phyloP scores from a whole-genome alignment of 129 eudicot species.

The carrot (Daucus carota) region DH1_v3.0 NC_030387.2:728001-728500 shows the following conservation, averaged over 20 bases:
- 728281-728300: neutral
- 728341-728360: neutral
- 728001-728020: neutral
- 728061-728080: neutral
- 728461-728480: constrained; percentile 98
- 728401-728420: constrained; percentile 26
- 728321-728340: neutral
- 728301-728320: neutral
- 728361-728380: neutral
- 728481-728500: constrained; percentile 97
- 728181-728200: neutral
- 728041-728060: neutral
- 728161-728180: no score
- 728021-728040: neutral
- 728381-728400: neutral
- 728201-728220: neutral
- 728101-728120: neutral
- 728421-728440: constrained; percentile 64
- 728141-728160: no score
- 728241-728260: neutral
- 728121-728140: neutral
- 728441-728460: constrained; percentile 90
- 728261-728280: neutral
- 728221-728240: neutral
- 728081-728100: no score